A percentile compares a stretch with the other conserved stretches of the same genome.
Conservation (phyloP, 2,329 filamentous ascomycete genomes). For the Paramyrothecium sp. region DNA sequence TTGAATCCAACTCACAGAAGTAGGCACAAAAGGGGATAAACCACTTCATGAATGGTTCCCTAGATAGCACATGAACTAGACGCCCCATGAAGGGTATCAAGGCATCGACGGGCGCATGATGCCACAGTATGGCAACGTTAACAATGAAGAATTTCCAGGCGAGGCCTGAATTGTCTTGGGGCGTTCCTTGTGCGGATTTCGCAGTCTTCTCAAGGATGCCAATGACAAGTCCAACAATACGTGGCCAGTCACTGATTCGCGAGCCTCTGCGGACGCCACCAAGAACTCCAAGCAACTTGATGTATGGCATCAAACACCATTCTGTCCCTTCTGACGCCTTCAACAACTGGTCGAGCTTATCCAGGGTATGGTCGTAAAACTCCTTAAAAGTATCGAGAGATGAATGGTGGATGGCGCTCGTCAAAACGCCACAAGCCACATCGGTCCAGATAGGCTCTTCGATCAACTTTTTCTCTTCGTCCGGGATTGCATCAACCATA, state of each 20-base stretch:
- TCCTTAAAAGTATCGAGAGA: constrained; percentile 70
- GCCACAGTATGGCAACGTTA: constrained; percentile 65
- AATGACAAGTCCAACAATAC: constrained; percentile 56
- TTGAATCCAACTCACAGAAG: constrained; percentile 69
- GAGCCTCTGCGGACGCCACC: constrained; percentile 80
- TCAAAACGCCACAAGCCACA: constrained; percentile 73
- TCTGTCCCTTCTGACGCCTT: constrained; percentile 21
- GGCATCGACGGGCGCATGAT: constrained; percentile 75
- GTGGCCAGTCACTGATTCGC: constrained; percentile 70
- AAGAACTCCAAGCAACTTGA: constrained; percentile 64
- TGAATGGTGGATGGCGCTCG: constrained; percentile 80
- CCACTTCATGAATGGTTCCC: constrained; percentile 63
- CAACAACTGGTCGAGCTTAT: constrained; percentile 39
- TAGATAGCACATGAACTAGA: constrained; percentile 64
- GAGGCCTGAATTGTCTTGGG: constrained; percentile 32
- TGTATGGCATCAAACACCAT: constrained; percentile 44
- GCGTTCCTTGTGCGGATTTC: constrained; percentile 32
- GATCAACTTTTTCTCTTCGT: constrained; percentile 46
- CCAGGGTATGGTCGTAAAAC: constrained; percentile 61
- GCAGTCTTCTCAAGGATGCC: constrained; percentile 49
- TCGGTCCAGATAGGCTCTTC: constrained; percentile 55
- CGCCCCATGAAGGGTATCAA: constrained; percentile 68
- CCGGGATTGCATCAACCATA: constrained; percentile 50
- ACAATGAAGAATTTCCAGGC: constrained; percentile 60
- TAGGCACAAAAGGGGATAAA: constrained; percentile 87